phyloP scores from a whole-genome alignment of 306 rosid genomes.

The Prunus dulcis region DNA sequence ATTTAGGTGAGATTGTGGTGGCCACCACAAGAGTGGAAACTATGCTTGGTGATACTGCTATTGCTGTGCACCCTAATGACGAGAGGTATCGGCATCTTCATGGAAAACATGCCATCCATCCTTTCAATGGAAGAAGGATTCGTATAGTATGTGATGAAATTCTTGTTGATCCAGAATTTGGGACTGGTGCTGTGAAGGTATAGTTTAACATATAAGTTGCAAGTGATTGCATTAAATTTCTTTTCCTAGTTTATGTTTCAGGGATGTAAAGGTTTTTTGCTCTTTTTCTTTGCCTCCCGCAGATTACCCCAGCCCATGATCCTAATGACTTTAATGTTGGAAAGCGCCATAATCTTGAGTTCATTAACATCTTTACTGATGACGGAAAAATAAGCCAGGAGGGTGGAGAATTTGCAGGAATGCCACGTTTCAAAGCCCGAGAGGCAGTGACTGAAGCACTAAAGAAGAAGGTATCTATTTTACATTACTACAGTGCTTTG shows the following conservation, averaged over 20 bases:
- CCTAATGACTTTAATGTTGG: slow-evolving; percentile 96
- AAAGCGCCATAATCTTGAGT: slow-evolving; percentile 77
- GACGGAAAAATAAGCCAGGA: slow-evolving; percentile 87
- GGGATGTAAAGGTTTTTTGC: background rate
- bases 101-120: slow-evolving; percentile 86
- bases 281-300: slow-evolving; percentile 25
- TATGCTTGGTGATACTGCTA: slow-evolving; percentile 97
- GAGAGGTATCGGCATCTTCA: slow-evolving; percentile 70
- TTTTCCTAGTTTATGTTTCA: slow-evolving; percentile 5
- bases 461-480: slow-evolving; percentile 57
- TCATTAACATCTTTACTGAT: slow-evolving; percentile 75
- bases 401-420: slow-evolving; percentile 83
- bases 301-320: slow-evolving; percentile 99
- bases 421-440: slow-evolving; percentile 87
- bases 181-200: slow-evolving; percentile 99
- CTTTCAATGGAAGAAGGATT: slow-evolving; percentile 80
- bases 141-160: slow-evolving; percentile 77
- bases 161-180: slow-evolving; percentile 88
- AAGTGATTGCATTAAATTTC: slow-evolving; percentile 4
- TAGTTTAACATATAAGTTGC: slow-evolving; percentile 12
- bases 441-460: slow-evolving; percentile 73
- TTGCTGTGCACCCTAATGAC: slow-evolving; percentile 84
- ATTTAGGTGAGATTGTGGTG: slow-evolving; percentile 84
- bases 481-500: background rate
- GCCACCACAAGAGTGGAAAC: slow-evolving; percentile 97